Evolutionary conservation across 2,329 filamentous ascomycete species (phyloP).

Genomic region (Trichoderma harzianum): DNA sequence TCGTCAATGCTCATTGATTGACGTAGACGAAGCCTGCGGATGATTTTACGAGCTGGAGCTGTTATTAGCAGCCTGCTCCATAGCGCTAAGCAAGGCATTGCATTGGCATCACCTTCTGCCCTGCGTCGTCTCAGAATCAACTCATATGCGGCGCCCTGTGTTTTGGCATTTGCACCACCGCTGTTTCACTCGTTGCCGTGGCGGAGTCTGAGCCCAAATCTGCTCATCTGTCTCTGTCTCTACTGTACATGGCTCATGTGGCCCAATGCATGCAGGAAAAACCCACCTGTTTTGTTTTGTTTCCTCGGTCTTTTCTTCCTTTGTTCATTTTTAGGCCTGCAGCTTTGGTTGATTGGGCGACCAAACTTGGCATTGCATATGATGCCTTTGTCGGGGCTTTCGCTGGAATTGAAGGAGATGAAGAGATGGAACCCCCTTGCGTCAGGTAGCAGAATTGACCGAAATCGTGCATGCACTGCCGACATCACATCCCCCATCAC

Average conservation of each 20-base stretch:
- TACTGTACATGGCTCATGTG: not conserved
- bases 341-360: not conserved
- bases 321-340: not conserved
- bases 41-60: not conserved
- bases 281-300: no score
- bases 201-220: not conserved
- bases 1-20: not conserved
- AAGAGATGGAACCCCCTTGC: not conserved
- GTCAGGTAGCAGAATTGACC: not conserved
- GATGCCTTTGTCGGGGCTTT: not conserved
- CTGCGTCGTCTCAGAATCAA: constrained; percentile 4
- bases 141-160: constrained; percentile 2
- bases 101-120: not conserved
- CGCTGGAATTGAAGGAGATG: constrained; percentile 8
- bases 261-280: not conserved
- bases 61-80: not conserved
- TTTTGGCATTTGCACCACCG: constrained; percentile 16
- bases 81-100: not conserved
- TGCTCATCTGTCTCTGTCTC: not conserved
- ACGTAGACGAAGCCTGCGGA: not conserved
- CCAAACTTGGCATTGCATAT: not conserved
- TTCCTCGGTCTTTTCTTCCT: not conserved
- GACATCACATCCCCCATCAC: not conserved
- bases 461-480: constrained; percentile 14
- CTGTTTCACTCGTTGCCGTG: constrained; percentile 18